phyloP scores from a whole-genome alignment of 2,329 filamentous ascomycete species.

The Fusarium pininemorale region DNA sequence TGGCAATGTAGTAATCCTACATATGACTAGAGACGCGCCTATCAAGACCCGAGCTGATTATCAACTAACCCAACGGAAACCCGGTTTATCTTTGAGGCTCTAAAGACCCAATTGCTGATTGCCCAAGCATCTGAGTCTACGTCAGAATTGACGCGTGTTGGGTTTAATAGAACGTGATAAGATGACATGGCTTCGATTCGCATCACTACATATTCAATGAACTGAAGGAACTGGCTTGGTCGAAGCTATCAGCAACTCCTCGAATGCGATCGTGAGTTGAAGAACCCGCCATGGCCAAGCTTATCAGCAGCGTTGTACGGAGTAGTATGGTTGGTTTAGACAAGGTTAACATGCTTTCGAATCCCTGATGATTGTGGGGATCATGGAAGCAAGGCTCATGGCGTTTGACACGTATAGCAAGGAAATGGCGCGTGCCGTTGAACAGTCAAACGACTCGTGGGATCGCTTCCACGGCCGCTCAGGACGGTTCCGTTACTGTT shows the following conservation, averaged over 20 bases:
- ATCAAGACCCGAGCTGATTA: neutral
- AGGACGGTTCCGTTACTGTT: neutral
- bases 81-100: neutral
- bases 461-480: neutral
- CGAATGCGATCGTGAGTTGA: neutral
- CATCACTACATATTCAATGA: neutral
- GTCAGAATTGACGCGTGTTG: neutral
- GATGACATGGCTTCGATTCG: neutral
- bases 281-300: neutral
- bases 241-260: neutral
- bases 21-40: conserved; percentile 1
- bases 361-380: conserved; percentile 6
- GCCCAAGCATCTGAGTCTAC: neutral
- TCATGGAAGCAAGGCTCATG: neutral
- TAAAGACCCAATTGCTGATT: neutral
- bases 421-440: neutral
- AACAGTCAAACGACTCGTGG: neutral
- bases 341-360: neutral
- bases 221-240: neutral
- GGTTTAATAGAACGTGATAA: conserved; percentile 15
- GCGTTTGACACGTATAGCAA: neutral
- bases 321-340: neutral
- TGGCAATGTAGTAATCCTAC: neutral
- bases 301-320: conserved; percentile 7
- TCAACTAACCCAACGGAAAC: neutral